Percentiles rank a stretch among this genome's conserved stretches.
Evolutionary conservation across 2,329 filamentous ascomycete species (phyloP).

Genomic region (Pestalotiopsis sp.): DNA sequence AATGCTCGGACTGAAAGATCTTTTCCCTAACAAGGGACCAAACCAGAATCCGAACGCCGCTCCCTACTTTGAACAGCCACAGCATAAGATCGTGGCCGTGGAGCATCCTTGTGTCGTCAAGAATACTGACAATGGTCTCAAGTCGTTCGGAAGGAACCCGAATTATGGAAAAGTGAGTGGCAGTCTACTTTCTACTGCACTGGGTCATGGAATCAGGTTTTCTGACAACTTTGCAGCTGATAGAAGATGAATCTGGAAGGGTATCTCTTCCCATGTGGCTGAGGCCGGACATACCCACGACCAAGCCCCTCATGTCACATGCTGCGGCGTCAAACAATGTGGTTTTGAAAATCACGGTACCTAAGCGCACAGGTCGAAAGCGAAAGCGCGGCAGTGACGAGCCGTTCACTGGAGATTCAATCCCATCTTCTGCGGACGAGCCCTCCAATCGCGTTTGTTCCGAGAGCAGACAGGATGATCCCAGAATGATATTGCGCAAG

Average conservation of each 20-base stretch:
- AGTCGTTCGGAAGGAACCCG: constrained; percentile 41
- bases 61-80: constrained; percentile 15
- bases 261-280: constrained; percentile 71
- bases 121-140: constrained; percentile 44
- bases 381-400: constrained; percentile 77
- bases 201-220: not conserved
- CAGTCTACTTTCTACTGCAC: not conserved
- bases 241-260: constrained; percentile 36
- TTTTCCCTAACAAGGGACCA: constrained; percentile 11
- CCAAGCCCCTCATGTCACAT: constrained; percentile 77
- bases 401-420: constrained; percentile 57
- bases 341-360: constrained; percentile 83
- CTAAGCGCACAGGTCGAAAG: constrained; percentile 83
- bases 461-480: constrained; percentile 53
- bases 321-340: constrained; percentile 80
- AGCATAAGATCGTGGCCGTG: constrained; percentile 40
- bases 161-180: constrained; percentile 39
- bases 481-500: constrained; percentile 60
- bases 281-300: constrained; percentile 77
- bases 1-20: constrained; percentile 18
- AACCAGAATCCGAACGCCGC: constrained; percentile 15
- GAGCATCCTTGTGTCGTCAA: constrained; percentile 47
- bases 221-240: constrained; percentile 23
- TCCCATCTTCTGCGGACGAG: constrained; percentile 30
- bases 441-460: constrained; percentile 39